Percentiles rank a stretch among this genome's conserved stretches.
phyloP scores from a whole-genome alignment of 371 early-diverging fungal genomes.

The Capniomyces stellatus region DNA sequence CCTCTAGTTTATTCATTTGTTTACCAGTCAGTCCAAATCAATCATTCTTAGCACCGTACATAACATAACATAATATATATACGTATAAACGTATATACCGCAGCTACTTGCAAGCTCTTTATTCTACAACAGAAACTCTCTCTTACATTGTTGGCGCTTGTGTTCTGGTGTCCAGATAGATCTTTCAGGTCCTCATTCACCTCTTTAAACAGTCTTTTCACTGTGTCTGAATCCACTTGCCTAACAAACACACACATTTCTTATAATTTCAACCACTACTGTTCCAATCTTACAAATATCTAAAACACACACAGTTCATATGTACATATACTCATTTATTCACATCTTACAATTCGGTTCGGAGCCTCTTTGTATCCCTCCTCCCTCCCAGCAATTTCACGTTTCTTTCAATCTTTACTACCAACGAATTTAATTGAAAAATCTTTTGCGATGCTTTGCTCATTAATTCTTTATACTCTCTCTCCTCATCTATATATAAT shows the following conservation, averaged over 20 bases:
- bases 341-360: conserved; percentile 12
- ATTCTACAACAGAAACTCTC: too few relatives aligned
- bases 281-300: too few relatives aligned
- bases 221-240: neutral
- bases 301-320: too few relatives aligned
- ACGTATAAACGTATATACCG: too few relatives aligned
- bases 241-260: neutral
- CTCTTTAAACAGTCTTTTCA: neutral
- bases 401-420: conserved; percentile 59
- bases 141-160: neutral
- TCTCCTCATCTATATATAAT: conserved; percentile 22
- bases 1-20: conserved; percentile 6
- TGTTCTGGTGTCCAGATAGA: neutral
- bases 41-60: too few relatives aligned
- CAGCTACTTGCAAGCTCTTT: too few relatives aligned
- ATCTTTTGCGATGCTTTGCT: conserved; percentile 49
- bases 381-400: conserved; percentile 57
- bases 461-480: conserved; percentile 31
- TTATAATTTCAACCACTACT: too few relatives aligned
- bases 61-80: too few relatives aligned
- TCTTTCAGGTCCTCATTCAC: neutral
- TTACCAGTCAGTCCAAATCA: too few relatives aligned
- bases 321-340: too few relatives aligned
- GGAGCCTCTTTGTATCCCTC: conserved; percentile 55
- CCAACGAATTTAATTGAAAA: conserved; percentile 55